phyloP scores from a whole-genome alignment of 495 filamentous ascomycete genomes.

The Daldinia concentrica region DNA sequence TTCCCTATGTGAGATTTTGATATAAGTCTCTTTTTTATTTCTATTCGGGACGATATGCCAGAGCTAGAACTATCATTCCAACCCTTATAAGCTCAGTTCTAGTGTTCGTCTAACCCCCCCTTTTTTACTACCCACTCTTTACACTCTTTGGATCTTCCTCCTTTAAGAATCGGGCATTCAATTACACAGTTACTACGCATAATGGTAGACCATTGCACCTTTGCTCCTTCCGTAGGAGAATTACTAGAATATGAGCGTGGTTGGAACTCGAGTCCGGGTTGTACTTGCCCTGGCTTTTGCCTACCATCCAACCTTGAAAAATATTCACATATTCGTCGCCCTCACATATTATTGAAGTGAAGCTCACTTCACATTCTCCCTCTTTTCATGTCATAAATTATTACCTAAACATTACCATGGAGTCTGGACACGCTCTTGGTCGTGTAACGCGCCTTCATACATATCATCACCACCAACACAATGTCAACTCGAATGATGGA shows the following conservation, averaged over 20 bases:
- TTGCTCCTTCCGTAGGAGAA: neutral
- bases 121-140: neutral
- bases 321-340: neutral
- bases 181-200: neutral
- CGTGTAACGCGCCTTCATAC: conserved; percentile 15
- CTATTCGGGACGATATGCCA: neutral
- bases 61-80: neutral
- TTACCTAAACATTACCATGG: conserved; percentile 19
- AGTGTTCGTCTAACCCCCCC: neutral
- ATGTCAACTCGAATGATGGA: conserved; percentile 9
- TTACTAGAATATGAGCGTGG: neutral
- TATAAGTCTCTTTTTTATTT: conserved; percentile 2
- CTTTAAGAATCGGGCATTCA: neutral
- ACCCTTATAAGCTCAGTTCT: neutral
- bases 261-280: neutral
- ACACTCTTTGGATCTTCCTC: conserved; percentile 1
- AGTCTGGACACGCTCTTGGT: conserved; percentile 15
- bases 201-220: neutral
- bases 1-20: conserved; percentile 23
- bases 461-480: conserved; percentile 27
- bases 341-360: neutral
- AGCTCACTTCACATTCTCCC: neutral
- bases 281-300: neutral
- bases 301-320: neutral
- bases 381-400: conserved; percentile 5